Base-by-base conservation (phyloP, 371 early-diverging fungal genomes). In the Mortierella sp. region DNA sequence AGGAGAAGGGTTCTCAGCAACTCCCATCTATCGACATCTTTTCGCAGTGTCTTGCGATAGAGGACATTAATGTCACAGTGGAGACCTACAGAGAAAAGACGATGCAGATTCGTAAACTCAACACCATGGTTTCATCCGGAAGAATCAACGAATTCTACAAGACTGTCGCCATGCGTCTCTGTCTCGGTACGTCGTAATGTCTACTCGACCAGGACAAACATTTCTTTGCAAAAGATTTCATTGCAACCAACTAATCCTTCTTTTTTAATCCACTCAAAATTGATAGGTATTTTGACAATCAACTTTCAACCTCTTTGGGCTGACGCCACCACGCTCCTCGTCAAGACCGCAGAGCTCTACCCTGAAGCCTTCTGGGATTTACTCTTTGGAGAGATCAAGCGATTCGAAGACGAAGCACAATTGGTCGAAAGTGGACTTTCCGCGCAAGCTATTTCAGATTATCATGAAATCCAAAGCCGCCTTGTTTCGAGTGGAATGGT, bases 281-380 rank as follows among this genome's bases (percentile, higher is more conserved):
- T 30, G 30, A 60, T 51, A 84, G 86, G 89, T 30, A 78, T 94
- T 26, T 84, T 95, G 26, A 90, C 93, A 12, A 87, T 94, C 73
- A 94, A 95, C 72, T 91, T 97, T 39, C 89, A 88, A 51, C 94
- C 95, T 2, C 78, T 97, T n/a, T 97, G 97, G 97, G 86, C 90
- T 8, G 95, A 95, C 65, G 93, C 91, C 11, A 90, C 85, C 18
- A 86, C 89, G 45, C 76, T 90, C 5, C 78, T 97, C 37, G 84
- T 86, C 22, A 84, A 84, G 8, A 77, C 89, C 28, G 90, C 94
- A 1, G 85, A 84, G 24, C 66, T 86, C 20, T 75, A 92, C 43
- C 75, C 87, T 0, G 87, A 89, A 18, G 78, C 87, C 20, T 88
- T 93, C 62, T 94, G 95, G 95, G 71, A 76, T 11, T 60, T 92